Percentiles rank a stretch among this genome's conserved stretches.
Evolutionary conservation across 371 early-diverging fungal species (phyloP).

Genomic region (Mycotypha africana): DNA sequence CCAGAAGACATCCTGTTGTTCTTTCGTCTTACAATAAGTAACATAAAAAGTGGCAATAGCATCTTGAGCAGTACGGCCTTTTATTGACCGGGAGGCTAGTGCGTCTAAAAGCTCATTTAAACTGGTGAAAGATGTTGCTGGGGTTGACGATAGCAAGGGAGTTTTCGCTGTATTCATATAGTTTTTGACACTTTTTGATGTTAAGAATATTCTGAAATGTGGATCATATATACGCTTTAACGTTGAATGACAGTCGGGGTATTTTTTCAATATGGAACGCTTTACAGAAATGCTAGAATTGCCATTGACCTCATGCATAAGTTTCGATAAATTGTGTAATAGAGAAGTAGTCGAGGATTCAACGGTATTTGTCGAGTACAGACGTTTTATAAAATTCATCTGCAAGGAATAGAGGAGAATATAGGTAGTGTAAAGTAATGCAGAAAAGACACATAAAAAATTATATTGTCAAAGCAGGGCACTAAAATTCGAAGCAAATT

Average conservation of each 20-base stretch:
- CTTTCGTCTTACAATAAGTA: slow-evolving; percentile 17
- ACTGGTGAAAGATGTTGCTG: background rate
- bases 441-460: too few relatives aligned
- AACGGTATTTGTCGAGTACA: too few relatives aligned
- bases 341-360: too few relatives aligned
- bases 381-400: too few relatives aligned
- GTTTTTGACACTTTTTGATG: slow-evolving; percentile 20
- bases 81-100: slow-evolving; percentile 39
- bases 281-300: slow-evolving; percentile 31
- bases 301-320: too few relatives aligned
- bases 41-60: slow-evolving; percentile 34
- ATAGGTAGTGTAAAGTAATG: too few relatives aligned
- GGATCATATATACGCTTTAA: slow-evolving; percentile 51
- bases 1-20: slow-evolving; percentile 35
- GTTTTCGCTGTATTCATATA: slow-evolving; percentile 4
- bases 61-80: slow-evolving; percentile 37
- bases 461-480: too few relatives aligned
- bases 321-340: too few relatives aligned
- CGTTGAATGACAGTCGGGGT: slow-evolving; percentile 29
- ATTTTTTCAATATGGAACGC: slow-evolving; percentile 18
- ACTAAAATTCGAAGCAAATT: too few relatives aligned
- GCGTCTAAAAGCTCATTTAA: slow-evolving; percentile 28
- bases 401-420: too few relatives aligned
- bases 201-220: slow-evolving; percentile 29
- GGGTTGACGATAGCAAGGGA: too few relatives aligned